A percentile compares a stretch with the other conserved stretches of the same genome.
Evolutionary conservation across 805 yeast genomes (phyloP).

Genomic region (Saturnispora saitoi): DNA sequence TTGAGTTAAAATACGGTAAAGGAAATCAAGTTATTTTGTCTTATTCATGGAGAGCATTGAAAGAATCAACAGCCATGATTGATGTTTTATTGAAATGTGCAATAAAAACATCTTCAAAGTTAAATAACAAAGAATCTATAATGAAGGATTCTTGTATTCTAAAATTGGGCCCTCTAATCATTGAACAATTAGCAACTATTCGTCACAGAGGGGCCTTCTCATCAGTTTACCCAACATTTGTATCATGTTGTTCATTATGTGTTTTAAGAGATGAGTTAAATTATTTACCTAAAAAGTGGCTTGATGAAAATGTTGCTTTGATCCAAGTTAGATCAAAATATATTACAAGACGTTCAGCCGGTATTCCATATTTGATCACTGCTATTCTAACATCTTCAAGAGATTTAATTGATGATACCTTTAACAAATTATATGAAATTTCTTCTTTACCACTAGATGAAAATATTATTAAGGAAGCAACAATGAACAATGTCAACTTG

Average conservation of each 20-base stretch:
- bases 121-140: slow-evolving; percentile 11
- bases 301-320: slow-evolving; percentile 40
- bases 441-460: slow-evolving; percentile 44
- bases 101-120: slow-evolving; percentile 9
- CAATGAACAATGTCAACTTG: slow-evolving; percentile 48
- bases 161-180: slow-evolving; percentile 43
- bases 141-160: slow-evolving; percentile 26
- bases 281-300: slow-evolving; percentile 46
- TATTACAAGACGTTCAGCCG: slow-evolving; percentile 87
- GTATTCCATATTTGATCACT: slow-evolving; percentile 72
- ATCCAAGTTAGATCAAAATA: slow-evolving; percentile 48
- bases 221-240: slow-evolving; percentile 75
- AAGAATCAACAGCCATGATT: slow-evolving; percentile 59
- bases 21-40: slow-evolving; percentile 44
- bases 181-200: slow-evolving; percentile 61
- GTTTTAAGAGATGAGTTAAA: slow-evolving; percentile 25
- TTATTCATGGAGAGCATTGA: slow-evolving; percentile 76
- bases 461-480: slow-evolving; percentile 7
- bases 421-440: slow-evolving; percentile 42
- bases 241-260: slow-evolving; percentile 56
- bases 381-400: slow-evolving; percentile 53
- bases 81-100: slow-evolving; percentile 31
- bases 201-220: slow-evolving; percentile 91
- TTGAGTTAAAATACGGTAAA: slow-evolving; percentile 28
- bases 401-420: slow-evolving; percentile 42